Evolutionary conservation across 805 yeast genomes (phyloP).

Genomic region (Lipomyces mesembrius): DNA sequence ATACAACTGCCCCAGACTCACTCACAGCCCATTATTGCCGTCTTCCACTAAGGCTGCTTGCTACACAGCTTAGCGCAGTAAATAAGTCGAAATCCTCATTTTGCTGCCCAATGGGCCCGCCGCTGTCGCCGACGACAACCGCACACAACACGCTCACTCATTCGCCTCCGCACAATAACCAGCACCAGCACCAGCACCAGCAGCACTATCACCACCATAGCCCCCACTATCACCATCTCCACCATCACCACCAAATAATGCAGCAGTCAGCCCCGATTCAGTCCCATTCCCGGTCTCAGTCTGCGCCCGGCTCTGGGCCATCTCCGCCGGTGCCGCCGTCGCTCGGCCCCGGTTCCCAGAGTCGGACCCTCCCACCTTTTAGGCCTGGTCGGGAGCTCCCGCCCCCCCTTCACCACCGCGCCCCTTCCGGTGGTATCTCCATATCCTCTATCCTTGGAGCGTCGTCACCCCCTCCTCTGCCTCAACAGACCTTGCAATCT

Average conservation of each 20-base stretch:
- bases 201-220: constrained; percentile 20
- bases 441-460: constrained; percentile 33
- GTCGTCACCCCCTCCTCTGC: constrained; percentile 22
- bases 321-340: constrained; percentile 28
- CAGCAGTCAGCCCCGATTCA: constrained; percentile 10
- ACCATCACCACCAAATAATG: constrained; percentile 5
- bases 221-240: constrained; percentile 20
- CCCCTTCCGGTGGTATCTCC: constrained; percentile 27
- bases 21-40: neutral
- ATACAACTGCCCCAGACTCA: neutral
- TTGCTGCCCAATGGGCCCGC: constrained; percentile 4
- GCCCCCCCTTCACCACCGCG: constrained; percentile 18
- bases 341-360: constrained; percentile 17
- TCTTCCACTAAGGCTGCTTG: neutral
- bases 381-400: constrained; percentile 19
- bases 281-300: constrained; percentile 2
- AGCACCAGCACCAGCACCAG: neutral
- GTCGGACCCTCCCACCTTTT: constrained; percentile 19
- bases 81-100: neutral
- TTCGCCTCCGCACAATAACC: constrained; percentile 5
- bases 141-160: neutral
- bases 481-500: constrained; percentile 6
- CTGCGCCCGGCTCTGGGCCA: constrained; percentile 5
- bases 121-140: constrained; percentile 11
- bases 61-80: neutral